Evolutionary conservation across 2,329 filamentous ascomycete species (phyloP).

Genomic region (Ophiostoma triangulosporum): DNA sequence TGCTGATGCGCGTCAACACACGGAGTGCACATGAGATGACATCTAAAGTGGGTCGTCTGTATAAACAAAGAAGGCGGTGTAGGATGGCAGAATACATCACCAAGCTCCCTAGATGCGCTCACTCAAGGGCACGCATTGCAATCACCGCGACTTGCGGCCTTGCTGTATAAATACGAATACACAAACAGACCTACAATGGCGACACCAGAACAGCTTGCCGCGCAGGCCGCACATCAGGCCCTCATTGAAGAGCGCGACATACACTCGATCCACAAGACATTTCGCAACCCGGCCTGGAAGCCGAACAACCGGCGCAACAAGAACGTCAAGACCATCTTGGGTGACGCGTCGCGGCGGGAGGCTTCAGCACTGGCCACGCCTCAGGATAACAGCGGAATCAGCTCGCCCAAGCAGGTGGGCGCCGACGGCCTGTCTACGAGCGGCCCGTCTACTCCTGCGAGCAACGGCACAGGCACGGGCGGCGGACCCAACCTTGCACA

Average conservation of each 20-base stretch:
- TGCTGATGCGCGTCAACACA: slow-evolving; percentile 3
- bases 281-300: slow-evolving; percentile 83
- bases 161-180: neutral
- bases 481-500: slow-evolving; percentile 66
- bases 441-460: slow-evolving; percentile 43
- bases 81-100: neutral
- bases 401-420: slow-evolving; percentile 40
- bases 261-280: slow-evolving; percentile 70
- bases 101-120: neutral
- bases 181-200: slow-evolving; percentile 10
- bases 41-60: neutral
- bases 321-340: slow-evolving; percentile 92
- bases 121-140: neutral
- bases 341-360: slow-evolving; percentile 77
- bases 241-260: slow-evolving; percentile 90
- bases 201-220: slow-evolving; percentile 55
- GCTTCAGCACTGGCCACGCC: slow-evolving; percentile 73
- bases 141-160: neutral
- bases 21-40: neutral
- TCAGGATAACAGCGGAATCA: slow-evolving; percentile 60
- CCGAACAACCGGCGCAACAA: slow-evolving; percentile 95
- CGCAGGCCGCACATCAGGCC: slow-evolving; percentile 68
- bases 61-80: slow-evolving; percentile 4
- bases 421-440: slow-evolving; percentile 37
- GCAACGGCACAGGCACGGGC: slow-evolving; percentile 31